Evolutionary conservation across 192 early-diverging fungal species (phyloP).

Genomic region (Coemansia brasiliensis): DNA sequence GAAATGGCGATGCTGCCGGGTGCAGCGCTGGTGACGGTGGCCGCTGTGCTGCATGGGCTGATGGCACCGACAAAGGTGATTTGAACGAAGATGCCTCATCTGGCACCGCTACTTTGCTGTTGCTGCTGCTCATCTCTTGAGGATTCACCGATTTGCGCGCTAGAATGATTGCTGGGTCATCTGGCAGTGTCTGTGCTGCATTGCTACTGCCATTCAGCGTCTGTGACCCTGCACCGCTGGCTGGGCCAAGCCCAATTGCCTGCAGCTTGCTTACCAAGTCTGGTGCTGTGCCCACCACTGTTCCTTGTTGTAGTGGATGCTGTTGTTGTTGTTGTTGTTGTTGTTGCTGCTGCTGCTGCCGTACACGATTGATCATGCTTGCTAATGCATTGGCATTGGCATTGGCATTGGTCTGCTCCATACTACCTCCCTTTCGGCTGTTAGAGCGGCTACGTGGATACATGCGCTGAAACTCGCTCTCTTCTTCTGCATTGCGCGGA

Average conservation of each 20-base stretch:
- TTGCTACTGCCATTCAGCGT: neutral
- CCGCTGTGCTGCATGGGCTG: constrained; percentile 14
- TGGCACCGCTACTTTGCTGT: neutral
- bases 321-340: constrained; percentile 15
- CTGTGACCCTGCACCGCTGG: constrained; percentile 3
- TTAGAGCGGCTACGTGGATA: constrained; percentile 53
- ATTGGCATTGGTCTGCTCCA: constrained; percentile 4
- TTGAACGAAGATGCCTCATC: constrained; percentile 19
- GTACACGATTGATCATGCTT: constrained; percentile 30
- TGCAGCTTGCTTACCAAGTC: constrained; percentile 47
- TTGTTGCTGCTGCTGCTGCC: constrained; percentile 33
- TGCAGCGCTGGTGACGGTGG: constrained; percentile 36
- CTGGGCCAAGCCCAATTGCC: constrained; percentile 40
- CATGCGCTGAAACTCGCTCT: constrained; percentile 38
- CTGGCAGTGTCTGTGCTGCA: constrained; percentile 16
- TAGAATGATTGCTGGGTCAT: constrained; percentile 42
- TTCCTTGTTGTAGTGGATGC: too few relatives aligned
- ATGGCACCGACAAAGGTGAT: constrained; percentile 35
- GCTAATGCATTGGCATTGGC: constrained; percentile 16
- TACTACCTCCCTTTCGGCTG: constrained; percentile 27
- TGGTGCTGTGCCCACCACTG: neutral
- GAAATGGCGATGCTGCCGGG: constrained; percentile 46
- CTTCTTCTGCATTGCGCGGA: constrained; percentile 39
- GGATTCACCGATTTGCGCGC: constrained; percentile 47
- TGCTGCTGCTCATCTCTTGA: constrained; percentile 11